phyloP scores from a whole-genome alignment of 2,329 filamentous ascomycete genomes.

The Curvularia spicifera region DNA sequence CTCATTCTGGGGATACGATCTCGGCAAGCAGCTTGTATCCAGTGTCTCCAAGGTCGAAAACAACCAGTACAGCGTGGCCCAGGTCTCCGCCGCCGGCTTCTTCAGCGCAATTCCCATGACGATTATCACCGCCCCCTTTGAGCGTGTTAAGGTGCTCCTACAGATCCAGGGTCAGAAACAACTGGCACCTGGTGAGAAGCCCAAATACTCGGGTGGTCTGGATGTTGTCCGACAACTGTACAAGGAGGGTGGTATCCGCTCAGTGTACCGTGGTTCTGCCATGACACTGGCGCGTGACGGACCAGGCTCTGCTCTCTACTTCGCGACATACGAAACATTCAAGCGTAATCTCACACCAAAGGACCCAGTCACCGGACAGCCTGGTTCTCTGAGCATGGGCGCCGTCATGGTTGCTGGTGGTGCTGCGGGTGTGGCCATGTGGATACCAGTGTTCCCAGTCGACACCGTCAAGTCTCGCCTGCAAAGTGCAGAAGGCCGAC shows the following conservation, averaged over 20 bases:
- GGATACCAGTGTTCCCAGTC: constrained; percentile 97
- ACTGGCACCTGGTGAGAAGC: constrained; percentile 86
- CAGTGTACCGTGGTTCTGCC: constrained; percentile 87
- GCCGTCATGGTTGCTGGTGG: constrained; percentile 88
- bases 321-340: constrained; percentile 95
- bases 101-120: constrained; percentile 97
- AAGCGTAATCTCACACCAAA: constrained; percentile 86
- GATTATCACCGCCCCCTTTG: constrained; percentile 96
- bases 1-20: constrained; percentile 85
- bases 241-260: constrained; percentile 84
- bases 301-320: constrained; percentile 92
- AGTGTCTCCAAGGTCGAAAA: constrained; percentile 69
- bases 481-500: constrained; percentile 87
- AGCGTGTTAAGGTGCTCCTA: constrained; percentile 97
- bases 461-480: constrained; percentile 95
- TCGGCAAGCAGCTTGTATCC: constrained; percentile 88
- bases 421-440: constrained; percentile 95
- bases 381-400: constrained; percentile 78
- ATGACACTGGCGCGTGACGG: constrained; percentile 95
- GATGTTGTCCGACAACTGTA: constrained; percentile 96
- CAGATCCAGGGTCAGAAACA: constrained; percentile 94
- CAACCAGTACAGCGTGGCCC: constrained; percentile 77
- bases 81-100: constrained; percentile 90
- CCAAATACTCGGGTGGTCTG: constrained; percentile 82
- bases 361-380: constrained; percentile 72